Evolutionary conservation across 129 eudicot species (phyloP), one percentile per base, ranked within the genome.

Genomic region (Saussurea involucrata): DNA sequence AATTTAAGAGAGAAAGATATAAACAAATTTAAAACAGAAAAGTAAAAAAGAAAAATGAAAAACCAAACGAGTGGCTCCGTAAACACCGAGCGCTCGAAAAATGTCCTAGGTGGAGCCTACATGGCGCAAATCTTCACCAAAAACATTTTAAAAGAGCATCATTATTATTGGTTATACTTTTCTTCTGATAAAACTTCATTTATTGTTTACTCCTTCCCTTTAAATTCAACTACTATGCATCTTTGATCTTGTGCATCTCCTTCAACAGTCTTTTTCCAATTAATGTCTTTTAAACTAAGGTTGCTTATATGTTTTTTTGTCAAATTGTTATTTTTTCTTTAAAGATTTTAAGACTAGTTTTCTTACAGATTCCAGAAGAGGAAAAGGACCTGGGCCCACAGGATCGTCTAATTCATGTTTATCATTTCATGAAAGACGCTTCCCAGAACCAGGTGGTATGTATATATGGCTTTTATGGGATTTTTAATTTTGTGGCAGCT

Each of bases 331-430:
- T 61, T 40, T 31, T 4, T 11, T 71, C 31, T 70, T 13, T 6
- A 12, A 63, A 69, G 42, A 27, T 55, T 53, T 73, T 34, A 33
- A 80, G 28, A 24, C 29, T 25, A 46, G 28, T 64, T 46, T 72
- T n/a, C 3, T 75, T 70, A 63, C 90, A 92, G 98, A 86, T 90
- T 77, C 96, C 98, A 7, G 98, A 92, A 73, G 98, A 92, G 86
- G 96, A 92, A 85, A 90, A 88, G 75, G 88, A 86, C 61, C 81
- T 92, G 60, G 96, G 92, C 27, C 86, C 93, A 24, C 85, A 80
- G 71, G 96, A 88, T 83, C 88, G 94, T 37, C 82, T 92, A 60
- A 92, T 92, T 83, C 96, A 90, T 83, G 96, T 90, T 28, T 88
- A 88, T 81, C 98, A 92, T 89, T 86, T 92, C 46, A 85, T 69